Conservation (phyloP, 2,329 filamentous ascomycete genomes). For the Trichoderma brevicompactum region DNA sequence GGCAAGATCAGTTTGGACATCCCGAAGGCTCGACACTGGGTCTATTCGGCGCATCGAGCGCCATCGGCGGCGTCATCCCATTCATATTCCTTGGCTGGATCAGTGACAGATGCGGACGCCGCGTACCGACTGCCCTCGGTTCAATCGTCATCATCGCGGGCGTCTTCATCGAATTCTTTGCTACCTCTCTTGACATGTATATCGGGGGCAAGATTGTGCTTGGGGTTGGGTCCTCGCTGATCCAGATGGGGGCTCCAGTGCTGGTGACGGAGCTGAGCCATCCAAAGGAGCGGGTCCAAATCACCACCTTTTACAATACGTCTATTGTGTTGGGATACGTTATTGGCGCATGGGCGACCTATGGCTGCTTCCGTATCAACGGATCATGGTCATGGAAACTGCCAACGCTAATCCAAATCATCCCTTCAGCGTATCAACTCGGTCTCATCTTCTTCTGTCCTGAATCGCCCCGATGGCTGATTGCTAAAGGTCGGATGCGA, state of each 20-base stretch:
- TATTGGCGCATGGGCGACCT: slow-evolving; percentile 46
- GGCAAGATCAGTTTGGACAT: slow-evolving; percentile 46
- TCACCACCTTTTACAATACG: slow-evolving; percentile 47
- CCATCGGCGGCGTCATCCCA: slow-evolving; percentile 47
- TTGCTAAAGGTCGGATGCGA: slow-evolving; percentile 54
- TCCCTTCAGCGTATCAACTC: slow-evolving; percentile 50
- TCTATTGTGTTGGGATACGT: slow-evolving; percentile 48
- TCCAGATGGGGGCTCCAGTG: slow-evolving; percentile 49
- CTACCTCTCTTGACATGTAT: slow-evolving; percentile 44
- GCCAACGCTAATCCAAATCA: slow-evolving; percentile 57
- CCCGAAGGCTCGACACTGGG: slow-evolving; percentile 45
- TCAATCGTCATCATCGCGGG: slow-evolving; percentile 47
- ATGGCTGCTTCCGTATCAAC: slow-evolving; percentile 38
- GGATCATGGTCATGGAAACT: slow-evolving; percentile 55
- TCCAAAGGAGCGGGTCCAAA: slow-evolving; percentile 46
- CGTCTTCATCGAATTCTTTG: slow-evolving; percentile 44
- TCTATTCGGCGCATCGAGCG: slow-evolving; percentile 46
- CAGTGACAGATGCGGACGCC: slow-evolving; percentile 43
- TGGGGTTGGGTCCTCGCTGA: slow-evolving; percentile 44
- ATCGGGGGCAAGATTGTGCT: slow-evolving; percentile 47
- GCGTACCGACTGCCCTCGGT: slow-evolving; percentile 43
- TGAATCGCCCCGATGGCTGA: slow-evolving; percentile 63
- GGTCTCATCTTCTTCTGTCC: slow-evolving; percentile 56
- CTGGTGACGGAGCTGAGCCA: slow-evolving; percentile 50
- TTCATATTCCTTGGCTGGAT: slow-evolving; percentile 45